Percentiles rank a stretch among this genome's conserved stretches.
Evolutionary conservation across 345 rosid species (phyloP).

Genomic region (Aegle marmelos): DNA sequence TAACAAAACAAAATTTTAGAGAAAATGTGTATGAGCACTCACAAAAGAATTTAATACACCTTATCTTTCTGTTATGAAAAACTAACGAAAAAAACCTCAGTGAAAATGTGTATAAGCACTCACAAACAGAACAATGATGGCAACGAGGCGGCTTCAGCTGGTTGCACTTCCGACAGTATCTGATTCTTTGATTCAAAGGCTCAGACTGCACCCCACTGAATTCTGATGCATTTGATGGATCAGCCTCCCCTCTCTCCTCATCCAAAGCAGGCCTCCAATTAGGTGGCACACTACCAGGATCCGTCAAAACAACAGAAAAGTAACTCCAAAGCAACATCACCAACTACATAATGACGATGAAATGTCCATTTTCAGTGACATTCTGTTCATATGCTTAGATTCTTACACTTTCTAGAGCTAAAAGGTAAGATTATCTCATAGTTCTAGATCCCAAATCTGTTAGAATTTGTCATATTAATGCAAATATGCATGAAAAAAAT

Average conservation of each 20-base stretch:
- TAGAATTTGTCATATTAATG: background rate
- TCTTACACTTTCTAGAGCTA: constrained; percentile 4
- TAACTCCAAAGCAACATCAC: constrained; percentile 95
- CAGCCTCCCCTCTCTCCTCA: constrained; percentile 84
- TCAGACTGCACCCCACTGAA: constrained; percentile 55
- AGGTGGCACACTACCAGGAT: constrained; percentile 90
- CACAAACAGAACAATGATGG: constrained; percentile 97
- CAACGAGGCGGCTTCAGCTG: constrained; percentile 93
- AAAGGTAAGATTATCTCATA: background rate
- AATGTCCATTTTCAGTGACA: constrained; percentile 14
- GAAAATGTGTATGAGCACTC: constrained; percentile 25
- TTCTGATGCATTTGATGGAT: constrained; percentile 63
- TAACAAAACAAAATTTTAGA: background rate
- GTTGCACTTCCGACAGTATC: constrained; percentile 88
- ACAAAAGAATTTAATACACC: constrained; percentile 65
- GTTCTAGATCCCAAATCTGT: background rate
- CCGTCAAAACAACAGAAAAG: constrained; percentile 90
- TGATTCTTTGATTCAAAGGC: constrained; percentile 51
- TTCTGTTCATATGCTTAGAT: background rate
- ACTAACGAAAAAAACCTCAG: background rate
- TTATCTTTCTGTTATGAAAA: constrained; percentile 3
- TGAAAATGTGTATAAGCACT: constrained; percentile 23
- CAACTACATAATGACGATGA: constrained; percentile 50
- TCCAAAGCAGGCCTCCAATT: constrained; percentile 78
- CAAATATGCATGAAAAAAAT: background rate